phyloP scores from a whole-genome alignment of 345 rosid species.

The Fremontodendron californicum region DNA sequence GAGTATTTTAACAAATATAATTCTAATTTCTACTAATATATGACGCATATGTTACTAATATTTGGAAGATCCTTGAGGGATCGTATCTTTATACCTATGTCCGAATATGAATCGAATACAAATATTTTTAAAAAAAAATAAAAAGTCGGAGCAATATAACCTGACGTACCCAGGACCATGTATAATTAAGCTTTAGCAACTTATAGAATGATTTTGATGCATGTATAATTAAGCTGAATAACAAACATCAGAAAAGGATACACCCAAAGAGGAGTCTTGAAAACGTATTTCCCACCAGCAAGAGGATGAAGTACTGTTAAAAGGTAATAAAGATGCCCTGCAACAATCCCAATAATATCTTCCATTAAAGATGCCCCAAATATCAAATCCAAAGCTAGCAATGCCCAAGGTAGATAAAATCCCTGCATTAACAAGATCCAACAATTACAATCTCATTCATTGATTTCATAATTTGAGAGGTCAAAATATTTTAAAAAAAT shows the following conservation, averaged over 20 bases:
- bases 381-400: slow-evolving; percentile 55
- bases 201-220: background rate
- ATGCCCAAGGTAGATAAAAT: slow-evolving; percentile 67
- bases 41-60: too few species aligned
- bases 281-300: slow-evolving; percentile 41
- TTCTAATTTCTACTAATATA: too few species aligned
- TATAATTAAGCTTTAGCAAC: too few species aligned
- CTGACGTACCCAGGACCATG: too few species aligned
- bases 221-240: background rate
- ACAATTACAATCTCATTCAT: background rate
- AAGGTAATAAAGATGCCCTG: slow-evolving; percentile 59
- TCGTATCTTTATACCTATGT: too few species aligned
- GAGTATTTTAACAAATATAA: too few species aligned
- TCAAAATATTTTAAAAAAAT: too few species aligned
- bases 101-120: too few species aligned
- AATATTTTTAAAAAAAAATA: too few species aligned
- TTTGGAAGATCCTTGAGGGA: too few species aligned
- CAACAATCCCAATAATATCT: slow-evolving; percentile 57
- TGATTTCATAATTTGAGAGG: too few species aligned
- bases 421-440: slow-evolving; percentile 29
- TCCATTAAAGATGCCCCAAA: slow-evolving; percentile 53
- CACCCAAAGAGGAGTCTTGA: slow-evolving; percentile 67
- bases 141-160: too few species aligned
- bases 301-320: slow-evolving; percentile 69
- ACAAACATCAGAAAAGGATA: slow-evolving; percentile 36